Evolutionary conservation across 768 basidiomycete genomes (phyloP), one percentile per base, ranked within the genome.

Genomic region (Candolleomyces aberdarensis): DNA sequence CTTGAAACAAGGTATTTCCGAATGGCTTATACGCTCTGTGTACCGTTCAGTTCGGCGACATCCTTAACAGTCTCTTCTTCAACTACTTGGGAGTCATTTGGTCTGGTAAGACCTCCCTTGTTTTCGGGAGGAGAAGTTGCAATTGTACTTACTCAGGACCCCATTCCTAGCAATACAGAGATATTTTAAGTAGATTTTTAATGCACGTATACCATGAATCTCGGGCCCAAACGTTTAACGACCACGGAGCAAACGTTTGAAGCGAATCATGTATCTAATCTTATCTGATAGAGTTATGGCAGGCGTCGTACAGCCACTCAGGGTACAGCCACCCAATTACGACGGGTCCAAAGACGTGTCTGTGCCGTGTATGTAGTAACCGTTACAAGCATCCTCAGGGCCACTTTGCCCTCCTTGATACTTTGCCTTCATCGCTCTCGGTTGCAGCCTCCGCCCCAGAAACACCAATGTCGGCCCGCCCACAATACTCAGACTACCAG

Each of bases 1-100:
- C 65, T n/a, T 90, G 89, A 88, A 85, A 84, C 10, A 70, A 86
- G 44, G 83, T 89, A 62, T 90, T 89, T 67, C 88, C 89, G 5
- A 89, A 87, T 63, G 64, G 67, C n/a, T n/a, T 88, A 0, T 89
- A 86, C 63, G 85, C 87, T 2, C 84, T 83, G 62, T 75, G 85
- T 14, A 88, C 85, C 0, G 76, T 89, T n/a, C 73, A 75, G 26
- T 75, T 90, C 0, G 79, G 76, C 5, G 64, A 64, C 17, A 75
- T 76, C 5, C 78, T 88, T 61, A 77, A 84, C 53, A 83, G 84
- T 2, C 32, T 61, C 5, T 83, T 85, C 69, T 83, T 90, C 64
- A 80, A 84, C 5, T 67, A 86, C 11, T 80, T 78, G 70, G 87
- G 88, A 17, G 73, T 83, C 0, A 77, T 83, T 1, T 86, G 84